A percentile compares a stretch with the other conserved stretches of the same genome.
phyloP scores from a whole-genome alignment of 2,329 filamentous ascomycete species.

The Aureobasidium sp. region DNA sequence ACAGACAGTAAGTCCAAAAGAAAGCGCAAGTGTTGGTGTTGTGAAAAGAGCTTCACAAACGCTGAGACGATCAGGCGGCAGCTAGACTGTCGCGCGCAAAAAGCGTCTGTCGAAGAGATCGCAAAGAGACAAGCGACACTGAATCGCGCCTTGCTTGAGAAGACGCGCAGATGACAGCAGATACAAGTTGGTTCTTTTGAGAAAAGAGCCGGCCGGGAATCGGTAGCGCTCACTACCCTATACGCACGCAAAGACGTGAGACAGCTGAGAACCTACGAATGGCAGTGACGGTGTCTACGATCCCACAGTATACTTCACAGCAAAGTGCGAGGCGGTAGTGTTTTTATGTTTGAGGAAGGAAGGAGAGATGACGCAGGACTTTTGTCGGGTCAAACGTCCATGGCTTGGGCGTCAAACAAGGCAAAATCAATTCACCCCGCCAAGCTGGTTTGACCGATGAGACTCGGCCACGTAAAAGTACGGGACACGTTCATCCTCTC shows the following conservation, averaged over 20 bases:
- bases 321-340: constrained; percentile 6
- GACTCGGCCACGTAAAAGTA: too few species aligned
- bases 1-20: neutral
- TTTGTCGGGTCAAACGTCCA: constrained; percentile 1
- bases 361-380: constrained; percentile 4
- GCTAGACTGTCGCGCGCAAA: neutral
- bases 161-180: neutral
- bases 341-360: neutral
- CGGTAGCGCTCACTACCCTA: constrained; percentile 10
- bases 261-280: constrained; percentile 13
- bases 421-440: neutral
- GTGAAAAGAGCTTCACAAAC: neutral
- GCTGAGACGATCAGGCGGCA: neutral
- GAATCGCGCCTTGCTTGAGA: neutral
- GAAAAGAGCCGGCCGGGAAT: neutral
- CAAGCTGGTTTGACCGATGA: neutral
- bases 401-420: constrained; percentile 6
- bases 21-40: neutral
- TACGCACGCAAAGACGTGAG: constrained; percentile 10
- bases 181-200: neutral
- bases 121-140: neutral
- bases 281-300: constrained; percentile 13
- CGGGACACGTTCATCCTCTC: neutral
- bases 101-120: constrained; percentile 3
- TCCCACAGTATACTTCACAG: constrained; percentile 2